phyloP scores from a whole-genome alignment of 192 early-diverging fungal genomes.

The Neocallimastix lanati region DNA sequence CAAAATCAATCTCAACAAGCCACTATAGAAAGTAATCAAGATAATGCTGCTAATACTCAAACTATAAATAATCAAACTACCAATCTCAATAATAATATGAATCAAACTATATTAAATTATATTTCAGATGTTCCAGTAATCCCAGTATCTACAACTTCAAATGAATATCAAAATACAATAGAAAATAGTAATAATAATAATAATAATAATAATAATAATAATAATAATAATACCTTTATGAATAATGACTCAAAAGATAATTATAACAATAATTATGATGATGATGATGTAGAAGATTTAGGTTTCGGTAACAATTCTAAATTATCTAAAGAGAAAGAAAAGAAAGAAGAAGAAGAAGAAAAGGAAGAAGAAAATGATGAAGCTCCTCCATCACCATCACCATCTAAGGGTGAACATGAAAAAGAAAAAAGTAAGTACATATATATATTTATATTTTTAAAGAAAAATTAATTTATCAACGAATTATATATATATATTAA shows the following conservation, averaged over 20 bases:
- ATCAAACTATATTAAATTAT: neutral
- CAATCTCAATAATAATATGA: neutral
- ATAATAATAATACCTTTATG: neutral
- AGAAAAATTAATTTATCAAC: no score
- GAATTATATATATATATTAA: no score
- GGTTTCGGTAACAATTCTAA: constrained; percentile 35
- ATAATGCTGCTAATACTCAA: neutral
- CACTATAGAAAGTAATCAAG: no score
- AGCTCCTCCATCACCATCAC: neutral
- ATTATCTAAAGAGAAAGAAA: constrained; percentile 12
- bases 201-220: neutral
- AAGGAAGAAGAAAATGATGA: constrained; percentile 8
- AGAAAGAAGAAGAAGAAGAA: constrained; percentile 2
- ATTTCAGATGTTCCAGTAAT: neutral
- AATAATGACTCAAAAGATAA: neutral
- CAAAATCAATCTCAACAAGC: no score
- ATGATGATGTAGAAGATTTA: constrained; percentile 35
- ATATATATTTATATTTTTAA: no score
- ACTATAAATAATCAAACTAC: neutral
- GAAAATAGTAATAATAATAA: neutral
- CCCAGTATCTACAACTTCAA: neutral
- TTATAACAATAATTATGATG: constrained; percentile 4
- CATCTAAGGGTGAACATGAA: neutral
- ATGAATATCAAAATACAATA: no score
- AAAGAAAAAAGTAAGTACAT: constrained; percentile 1